Base-by-base conservation (phyloP, 352 stramenopile species). In the Globisporangium nodosum region DNA sequence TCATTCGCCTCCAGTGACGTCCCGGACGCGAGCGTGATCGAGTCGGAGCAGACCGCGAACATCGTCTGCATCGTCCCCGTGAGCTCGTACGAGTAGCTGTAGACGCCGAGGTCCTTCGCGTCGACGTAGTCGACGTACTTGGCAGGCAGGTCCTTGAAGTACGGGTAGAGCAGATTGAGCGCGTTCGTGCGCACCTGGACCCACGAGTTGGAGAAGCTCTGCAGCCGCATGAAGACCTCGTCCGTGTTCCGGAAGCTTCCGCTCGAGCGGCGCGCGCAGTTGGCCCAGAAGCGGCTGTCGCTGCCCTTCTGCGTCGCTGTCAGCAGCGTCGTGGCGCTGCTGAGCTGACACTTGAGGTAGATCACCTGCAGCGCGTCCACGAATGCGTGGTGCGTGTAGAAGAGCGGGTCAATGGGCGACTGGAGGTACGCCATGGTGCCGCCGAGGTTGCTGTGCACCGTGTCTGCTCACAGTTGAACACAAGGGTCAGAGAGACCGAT, bases 61-160 rank as follows among this genome's bases (percentile, higher is more conserved):
- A 87, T 76, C 56, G 71, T 80, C n/a, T 58, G 56, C 18, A 87
- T 42, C 7, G 59, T 65, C 2, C 75, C 74, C 11, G 63, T 76
- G 51, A 85, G 63, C 4, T 69, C 42, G 68, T 90, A 88, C 42
- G 72, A 70, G 72, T 87, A 89, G 61, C 69, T 88, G 66, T 88
- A 79, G 18, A 66, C 52, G 3, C 71, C 71, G 24, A 87, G 52
- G 49, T 82, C 70, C 47, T 75, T 81, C 12, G 66, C 68, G 47
- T 87, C 79, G 1, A 82, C 58, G 49, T 80, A 79, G n/a, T 77
- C 66, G 0, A 27, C 49, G 60, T 45, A 64, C 12, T 49, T 24
- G 16, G 16, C 7, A 0, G 79, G 80, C 0, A 90, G 37, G 50
- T 80, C 71, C 40, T 87, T 85, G 59, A 90, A 90, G 68, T 81